Evolutionary conservation across 2,329 filamentous ascomycete genomes (phyloP), one percentile per base, ranked within the genome.

Genomic region (Microcyclosporella mali): DNA sequence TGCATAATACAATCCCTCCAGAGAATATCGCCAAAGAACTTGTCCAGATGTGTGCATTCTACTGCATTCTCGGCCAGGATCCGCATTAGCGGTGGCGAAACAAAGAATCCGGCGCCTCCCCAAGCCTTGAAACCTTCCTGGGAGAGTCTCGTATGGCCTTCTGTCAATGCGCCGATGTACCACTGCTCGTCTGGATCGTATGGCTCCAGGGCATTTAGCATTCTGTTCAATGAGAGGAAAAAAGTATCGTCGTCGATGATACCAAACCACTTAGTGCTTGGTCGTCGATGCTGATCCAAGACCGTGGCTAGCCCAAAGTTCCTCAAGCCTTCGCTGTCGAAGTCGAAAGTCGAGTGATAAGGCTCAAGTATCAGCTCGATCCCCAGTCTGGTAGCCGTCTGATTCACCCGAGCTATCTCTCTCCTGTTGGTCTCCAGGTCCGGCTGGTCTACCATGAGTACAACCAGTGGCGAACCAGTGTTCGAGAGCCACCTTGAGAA

Each of bases 221-320:
- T 43, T 1, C 43, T 42, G 4, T 51, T 49, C 18, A 59, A 37
- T 2, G 55, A 56, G 12, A 57, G 37, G 33, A 59, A 59, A 46
- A 59, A 59, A 2, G 57, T 59, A 32, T 59, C 57, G 34, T 59
- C 57, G 35, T 59, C 56, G 18, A 58, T 56, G 25, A 59, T 39
- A 18, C 51, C 55, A 33, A 56, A 54, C 57, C 57, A 59, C 35
- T 44, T 35, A 1, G 56, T 59, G 7, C 38, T 39, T 9, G 46
- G 16, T 33, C 47, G 40, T 3, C 40, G 40, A 25, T 52, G 17
- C 30, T 49, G 50, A 33, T 52, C 33, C 17, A 59, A 41, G 9
- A 42, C 51, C 14, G 46, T 46, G 15, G 55, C 51, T 3, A 58
- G 49, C 4, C 45, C 53, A 43, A 58, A 58, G 43, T 58, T 57